These are phyloP conservation scores for Ophiostoma tasmaniense DNA, from an alignment of 2,329 filamentous ascomycete genomes.

Conservation along the genomic window DNA sequence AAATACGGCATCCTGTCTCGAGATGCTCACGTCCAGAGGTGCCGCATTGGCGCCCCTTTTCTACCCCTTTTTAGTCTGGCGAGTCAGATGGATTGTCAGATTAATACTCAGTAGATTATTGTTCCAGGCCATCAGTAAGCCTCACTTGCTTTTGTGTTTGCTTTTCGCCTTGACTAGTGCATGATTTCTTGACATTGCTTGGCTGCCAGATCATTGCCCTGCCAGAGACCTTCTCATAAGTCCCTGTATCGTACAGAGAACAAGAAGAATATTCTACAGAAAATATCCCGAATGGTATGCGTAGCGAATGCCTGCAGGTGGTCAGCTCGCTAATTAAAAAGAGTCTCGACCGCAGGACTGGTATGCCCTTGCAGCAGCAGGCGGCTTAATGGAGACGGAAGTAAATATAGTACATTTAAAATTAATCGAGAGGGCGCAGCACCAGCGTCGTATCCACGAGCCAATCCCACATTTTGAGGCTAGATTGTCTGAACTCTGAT, in stretches of 20 bases:
- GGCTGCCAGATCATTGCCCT: not conserved
- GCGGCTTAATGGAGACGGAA: not conserved
- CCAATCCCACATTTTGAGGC: not conserved
- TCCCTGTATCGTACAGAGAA: not conserved
- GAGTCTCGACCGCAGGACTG: not conserved
- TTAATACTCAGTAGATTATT: not conserved
- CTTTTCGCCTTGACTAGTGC: not conserved
- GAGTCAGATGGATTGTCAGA: not conserved
- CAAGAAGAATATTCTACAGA: not conserved
- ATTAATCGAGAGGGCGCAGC: conserved; percentile 8
- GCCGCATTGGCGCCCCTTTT: not conserved
- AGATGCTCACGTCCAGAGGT: not conserved
- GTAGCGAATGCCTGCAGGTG: not conserved
- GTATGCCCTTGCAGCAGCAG: not conserved
- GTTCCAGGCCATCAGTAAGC: not conserved
- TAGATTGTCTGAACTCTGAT: not conserved
- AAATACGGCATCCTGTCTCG: not conserved
- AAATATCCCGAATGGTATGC: not conserved
- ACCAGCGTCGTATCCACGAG: not conserved
- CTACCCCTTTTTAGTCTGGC: not conserved
- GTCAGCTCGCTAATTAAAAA: not conserved
- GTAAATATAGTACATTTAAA: conserved; percentile 2
- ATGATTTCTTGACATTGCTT: not conserved
- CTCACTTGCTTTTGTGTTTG: not conserved
- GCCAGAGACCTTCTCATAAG: not conserved